phyloP scores from a whole-genome alignment of 768 basidiomycete species.

The Brasilioporus rufonigricans region DNA sequence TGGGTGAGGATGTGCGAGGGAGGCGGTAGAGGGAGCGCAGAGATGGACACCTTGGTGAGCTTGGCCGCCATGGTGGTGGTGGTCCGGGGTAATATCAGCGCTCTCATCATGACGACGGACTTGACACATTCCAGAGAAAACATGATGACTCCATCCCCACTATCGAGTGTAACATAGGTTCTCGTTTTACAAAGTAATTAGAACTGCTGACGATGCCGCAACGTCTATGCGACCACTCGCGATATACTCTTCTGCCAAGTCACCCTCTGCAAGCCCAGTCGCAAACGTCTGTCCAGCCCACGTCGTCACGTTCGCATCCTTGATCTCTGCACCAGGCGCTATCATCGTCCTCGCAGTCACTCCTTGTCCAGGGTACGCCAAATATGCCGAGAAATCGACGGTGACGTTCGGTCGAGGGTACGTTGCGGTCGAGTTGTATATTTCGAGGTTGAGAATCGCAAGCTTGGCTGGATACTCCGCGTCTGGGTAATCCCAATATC shows the following conservation, averaged over 20 bases:
- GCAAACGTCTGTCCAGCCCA: conserved; percentile 51
- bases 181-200: conserved; percentile 34
- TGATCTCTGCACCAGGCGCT: conserved; percentile 49
- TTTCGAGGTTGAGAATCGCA: conserved; percentile 48
- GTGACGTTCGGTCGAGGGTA: conserved; percentile 40
- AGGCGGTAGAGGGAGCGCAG: conserved; percentile 47
- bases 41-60: conserved; percentile 36
- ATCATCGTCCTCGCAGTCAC: conserved; percentile 42
- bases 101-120: conserved; percentile 14
- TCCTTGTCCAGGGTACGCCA: conserved; percentile 23
- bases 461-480: conserved; percentile 19
- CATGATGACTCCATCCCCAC: too few relatives aligned
- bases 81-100: conserved; percentile 5
- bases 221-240: conserved; percentile 33
- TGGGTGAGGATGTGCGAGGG: conserved; percentile 39
- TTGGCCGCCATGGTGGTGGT: conserved; percentile 20
- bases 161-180: too few relatives aligned
- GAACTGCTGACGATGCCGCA: conserved; percentile 37
- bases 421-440: conserved; percentile 47
- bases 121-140: too few relatives aligned
- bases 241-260: conserved; percentile 33
- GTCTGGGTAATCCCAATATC: conserved; percentile 3
- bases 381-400: conserved; percentile 46
- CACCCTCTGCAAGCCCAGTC: conserved; percentile 39
- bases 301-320: conserved; percentile 41